Evolutionary conservation across 2,329 filamentous ascomycete genomes (phyloP).

Genomic region (Epichloe gansuensis): DNA sequence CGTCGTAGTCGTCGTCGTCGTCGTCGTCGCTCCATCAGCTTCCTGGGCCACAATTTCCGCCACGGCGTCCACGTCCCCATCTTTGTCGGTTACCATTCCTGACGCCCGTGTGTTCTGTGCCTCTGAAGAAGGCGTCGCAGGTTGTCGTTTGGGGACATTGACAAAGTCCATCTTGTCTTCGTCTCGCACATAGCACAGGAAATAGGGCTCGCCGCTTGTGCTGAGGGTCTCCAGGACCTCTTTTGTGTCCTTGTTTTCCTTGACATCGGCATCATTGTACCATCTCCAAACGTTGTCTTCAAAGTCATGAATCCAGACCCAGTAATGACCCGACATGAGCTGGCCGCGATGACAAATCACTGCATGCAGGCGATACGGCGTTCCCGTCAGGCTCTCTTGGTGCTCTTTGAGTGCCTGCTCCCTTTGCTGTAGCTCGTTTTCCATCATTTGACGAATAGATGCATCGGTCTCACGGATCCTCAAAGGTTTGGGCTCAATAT

Average conservation of each 20-base stretch:
- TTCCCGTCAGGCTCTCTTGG: conserved; percentile 40
- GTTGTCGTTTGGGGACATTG: conserved; percentile 29
- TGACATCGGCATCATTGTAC: conserved; percentile 84
- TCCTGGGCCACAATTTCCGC: neutral
- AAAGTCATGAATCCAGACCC: conserved; percentile 93
- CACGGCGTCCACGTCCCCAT: conserved; percentile 13
- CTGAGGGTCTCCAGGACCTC: conserved; percentile 58
- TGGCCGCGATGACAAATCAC: conserved; percentile 82
- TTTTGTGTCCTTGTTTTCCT: conserved; percentile 48
- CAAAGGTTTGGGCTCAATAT: conserved; percentile 8
- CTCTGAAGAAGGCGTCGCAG: conserved; percentile 8
- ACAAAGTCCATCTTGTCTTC: conserved; percentile 43
- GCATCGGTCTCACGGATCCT: conserved; percentile 14
- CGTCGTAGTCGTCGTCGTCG: neutral
- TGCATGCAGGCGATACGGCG: conserved; percentile 74
- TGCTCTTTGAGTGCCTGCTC: conserved; percentile 16
- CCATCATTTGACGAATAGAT: conserved; percentile 30
- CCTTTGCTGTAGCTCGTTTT: conserved; percentile 25
- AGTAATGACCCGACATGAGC: conserved; percentile 75
- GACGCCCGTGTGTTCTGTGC: conserved; percentile 2
- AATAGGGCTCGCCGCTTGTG: conserved; percentile 64
- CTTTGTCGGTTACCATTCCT: conserved; percentile 9
- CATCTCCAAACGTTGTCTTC: conserved; percentile 70
- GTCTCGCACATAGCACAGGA: conserved; percentile 70
- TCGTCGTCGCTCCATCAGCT: neutral